phyloP scores from a whole-genome alignment of 306 rosid genomes.

The Acacia crassicarpa region DNA sequence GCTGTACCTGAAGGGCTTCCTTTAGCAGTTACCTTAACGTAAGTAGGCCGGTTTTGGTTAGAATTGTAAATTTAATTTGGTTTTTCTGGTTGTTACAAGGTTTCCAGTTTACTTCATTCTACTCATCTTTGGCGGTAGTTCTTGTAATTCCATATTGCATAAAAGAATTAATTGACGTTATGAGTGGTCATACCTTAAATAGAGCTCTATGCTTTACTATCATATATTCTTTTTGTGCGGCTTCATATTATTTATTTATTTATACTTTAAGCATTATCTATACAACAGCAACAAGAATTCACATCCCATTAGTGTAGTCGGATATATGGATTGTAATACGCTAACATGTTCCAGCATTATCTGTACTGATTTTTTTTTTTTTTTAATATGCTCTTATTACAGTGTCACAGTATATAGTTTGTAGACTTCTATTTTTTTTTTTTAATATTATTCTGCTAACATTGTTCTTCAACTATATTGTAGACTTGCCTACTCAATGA shows the following conservation, averaged over 20 bases:
- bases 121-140: not conserved
- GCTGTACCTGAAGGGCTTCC: constrained; percentile 99
- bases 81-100: not conserved
- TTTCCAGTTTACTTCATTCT: not conserved
- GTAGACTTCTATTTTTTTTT: not conserved
- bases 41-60: constrained; percentile 33
- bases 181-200: not conserved
- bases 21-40: constrained; percentile 94
- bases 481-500: constrained; percentile 96
- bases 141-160: not conserved
- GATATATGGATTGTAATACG: not conserved
- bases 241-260: not conserved
- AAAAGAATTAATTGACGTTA: not conserved
- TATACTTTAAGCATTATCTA: not conserved
- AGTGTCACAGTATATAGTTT: not conserved
- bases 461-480: constrained; percentile 9
- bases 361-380: not conserved
- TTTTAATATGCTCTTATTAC: not conserved
- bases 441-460: constrained; percentile 8
- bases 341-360: not conserved
- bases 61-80: not conserved
- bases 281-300: not conserved
- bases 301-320: not conserved
- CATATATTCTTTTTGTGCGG: not conserved
- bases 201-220: not conserved